Evolutionary conservation across 306 rosid genomes (phyloP).

Genomic region (Adenanthera pavonina): DNA sequence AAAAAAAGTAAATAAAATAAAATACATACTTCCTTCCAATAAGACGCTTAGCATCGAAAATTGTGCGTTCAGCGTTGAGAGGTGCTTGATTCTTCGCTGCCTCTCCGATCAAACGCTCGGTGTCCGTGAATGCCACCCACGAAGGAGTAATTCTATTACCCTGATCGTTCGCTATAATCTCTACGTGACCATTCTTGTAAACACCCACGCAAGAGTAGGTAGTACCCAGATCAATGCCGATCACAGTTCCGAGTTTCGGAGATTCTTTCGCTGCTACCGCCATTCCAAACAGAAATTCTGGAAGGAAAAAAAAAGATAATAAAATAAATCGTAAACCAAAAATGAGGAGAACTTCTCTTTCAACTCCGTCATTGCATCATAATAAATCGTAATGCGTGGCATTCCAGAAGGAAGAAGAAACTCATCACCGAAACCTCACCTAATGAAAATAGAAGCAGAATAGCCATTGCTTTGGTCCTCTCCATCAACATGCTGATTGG

Average conservation of each 20-base stretch:
- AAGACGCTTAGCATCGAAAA: slow-evolving; percentile 61
- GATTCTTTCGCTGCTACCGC: slow-evolving; percentile 40
- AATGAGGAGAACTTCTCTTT: not conserved
- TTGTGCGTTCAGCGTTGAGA: slow-evolving; percentile 55
- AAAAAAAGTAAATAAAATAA: not conserved
- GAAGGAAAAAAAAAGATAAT: not conserved
- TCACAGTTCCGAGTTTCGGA: slow-evolving; percentile 45
- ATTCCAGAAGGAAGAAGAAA: not conserved
- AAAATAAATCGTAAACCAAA: not conserved
- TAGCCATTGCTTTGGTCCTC: slow-evolving; percentile 38
- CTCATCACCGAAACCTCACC: slow-evolving; percentile 29
- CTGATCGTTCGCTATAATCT: slow-evolving; percentile 67
- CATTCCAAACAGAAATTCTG: slow-evolving; percentile 44
- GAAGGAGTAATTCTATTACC: slow-evolving; percentile 69
- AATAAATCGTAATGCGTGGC: not conserved
- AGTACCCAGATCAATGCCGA: slow-evolving; percentile 65
- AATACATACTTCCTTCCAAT: slow-evolving; percentile 58
- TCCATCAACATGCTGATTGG: slow-evolving; percentile 10
- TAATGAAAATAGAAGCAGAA: slow-evolving; percentile 47
- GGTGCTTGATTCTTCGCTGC: slow-evolving; percentile 70
- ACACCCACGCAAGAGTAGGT: slow-evolving; percentile 66
- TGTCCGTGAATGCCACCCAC: slow-evolving; percentile 62
- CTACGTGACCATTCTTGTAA: slow-evolving; percentile 56
- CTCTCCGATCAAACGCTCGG: slow-evolving; percentile 63
- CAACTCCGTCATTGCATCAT: not conserved